These are phyloP conservation scores for Penicillium sp. DNA, from an alignment of 2,329 filamentous ascomycete genomes.

Conservation along the genomic window DNA sequence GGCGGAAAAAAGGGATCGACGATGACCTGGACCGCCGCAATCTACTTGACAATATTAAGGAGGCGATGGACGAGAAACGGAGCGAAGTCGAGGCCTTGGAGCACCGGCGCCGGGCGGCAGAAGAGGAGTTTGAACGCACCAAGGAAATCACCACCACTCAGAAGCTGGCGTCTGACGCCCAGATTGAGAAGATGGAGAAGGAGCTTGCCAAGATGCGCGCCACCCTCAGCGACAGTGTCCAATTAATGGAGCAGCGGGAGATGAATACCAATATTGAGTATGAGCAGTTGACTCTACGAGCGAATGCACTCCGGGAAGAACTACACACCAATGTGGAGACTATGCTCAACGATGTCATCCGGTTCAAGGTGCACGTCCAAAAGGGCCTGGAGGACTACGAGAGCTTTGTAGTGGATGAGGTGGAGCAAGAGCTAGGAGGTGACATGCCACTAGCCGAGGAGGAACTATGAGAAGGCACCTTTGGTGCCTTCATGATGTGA, in stretches of 20 bases:
- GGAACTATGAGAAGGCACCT: conserved; percentile 16
- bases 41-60: conserved; percentile 88
- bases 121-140: conserved; percentile 91
- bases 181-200: conserved; percentile 99
- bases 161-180: conserved; percentile 82
- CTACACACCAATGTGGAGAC: conserved; percentile 95
- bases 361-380: conserved; percentile 97
- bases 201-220: conserved; percentile 91
- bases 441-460: conserved; percentile 52
- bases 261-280: conserved; percentile 97
- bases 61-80: conserved; percentile 93
- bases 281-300: conserved; percentile 83
- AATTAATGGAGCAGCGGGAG: conserved; percentile 89
- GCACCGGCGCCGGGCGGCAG: conserved; percentile 81
- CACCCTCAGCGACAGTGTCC: conserved; percentile 78
- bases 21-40: conserved; percentile 94
- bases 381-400: conserved; percentile 92
- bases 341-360: conserved; percentile 95
- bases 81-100: conserved; percentile 89
- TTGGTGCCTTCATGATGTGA: conserved; percentile 14
- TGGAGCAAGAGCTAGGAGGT: conserved; percentile 77
- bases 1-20: conserved; percentile 77
- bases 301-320: conserved; percentile 85
- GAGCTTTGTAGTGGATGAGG: conserved; percentile 85
- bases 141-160: conserved; percentile 85